Evolutionary conservation across 768 basidiomycete genomes (phyloP), one percentile per base, ranked within the genome.

Genomic region (Dendrothele bispora): DNA sequence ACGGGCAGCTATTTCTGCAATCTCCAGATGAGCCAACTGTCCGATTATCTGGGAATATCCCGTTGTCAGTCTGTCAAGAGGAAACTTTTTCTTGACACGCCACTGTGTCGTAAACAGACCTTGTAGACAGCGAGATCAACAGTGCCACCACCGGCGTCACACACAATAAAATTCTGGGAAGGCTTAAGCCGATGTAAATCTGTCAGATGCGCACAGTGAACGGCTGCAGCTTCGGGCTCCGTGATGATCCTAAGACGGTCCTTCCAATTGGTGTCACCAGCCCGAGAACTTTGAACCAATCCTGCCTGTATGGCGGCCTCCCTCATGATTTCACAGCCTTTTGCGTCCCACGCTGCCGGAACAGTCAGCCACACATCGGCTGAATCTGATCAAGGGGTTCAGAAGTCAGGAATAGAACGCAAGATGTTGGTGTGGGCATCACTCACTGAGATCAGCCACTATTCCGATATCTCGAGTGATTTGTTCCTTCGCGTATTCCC

Each of bases 281-380:
- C 83, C 37, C 75, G 69, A 5, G 85, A 70, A 39, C 82, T 83
- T 54, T 83, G 83, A 11, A 93, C 91, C 5, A 94, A 75, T 0
- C 88, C 88, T 5, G 91, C 91, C 20, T 74, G 71, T 50, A 94
- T 86, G 14, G 91, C 90, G 35, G 88, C 88, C 41, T 84, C 84
- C 18, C 91, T 78, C 91, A 93, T 93, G 55, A 91, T 77, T 49
- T 86, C 84, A 57, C 87, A 91, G 0, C 89, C 91, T 53, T 75
- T 83, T 1, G 86, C 89, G 61, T 94, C 91, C 91, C 91, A 94
- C 17, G 91, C 91, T 12, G 91, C 91, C 45, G 91, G 91, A 4
- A 92, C 91, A 2, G 88, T 92, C 47, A 94, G 68, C 76, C 87
- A 86, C 5, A 93, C 88, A 56, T 91, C 87, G 47, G 89, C 91